Percentiles rank a stretch among this genome's conserved stretches.
phyloP scores from a whole-genome alignment of 129 eudicot species.

The Flaveria linearis region DNA sequence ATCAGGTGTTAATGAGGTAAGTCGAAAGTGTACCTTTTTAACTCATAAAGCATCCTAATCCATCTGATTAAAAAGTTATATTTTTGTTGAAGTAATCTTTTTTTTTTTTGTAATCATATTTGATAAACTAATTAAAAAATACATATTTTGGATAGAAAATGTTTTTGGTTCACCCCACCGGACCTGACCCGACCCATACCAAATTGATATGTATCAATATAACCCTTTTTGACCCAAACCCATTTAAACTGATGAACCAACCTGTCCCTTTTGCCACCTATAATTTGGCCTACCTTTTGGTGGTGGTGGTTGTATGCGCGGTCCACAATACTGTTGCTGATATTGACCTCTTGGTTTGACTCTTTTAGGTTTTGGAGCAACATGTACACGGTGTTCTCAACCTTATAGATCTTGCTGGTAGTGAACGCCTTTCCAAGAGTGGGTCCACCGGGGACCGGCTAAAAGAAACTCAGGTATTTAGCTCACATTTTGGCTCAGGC shows the following conservation, averaged over 20 bases:
- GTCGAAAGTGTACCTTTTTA: not conserved
- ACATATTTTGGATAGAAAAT: not conserved
- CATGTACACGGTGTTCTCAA: slow-evolving; percentile 94
- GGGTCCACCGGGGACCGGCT: slow-evolving; percentile 96
- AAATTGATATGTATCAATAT: not conserved
- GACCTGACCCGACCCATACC: not conserved
- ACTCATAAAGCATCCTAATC: not conserved
- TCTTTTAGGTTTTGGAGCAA: slow-evolving; percentile 78
- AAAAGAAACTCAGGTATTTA: slow-evolving; percentile 89
- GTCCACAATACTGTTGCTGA: not conserved
- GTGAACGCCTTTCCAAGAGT: slow-evolving; percentile 98
- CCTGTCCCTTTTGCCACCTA: not conserved
- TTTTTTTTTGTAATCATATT: not conserved
- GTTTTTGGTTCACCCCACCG: not conserved
- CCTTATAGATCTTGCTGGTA: slow-evolving; percentile 97
- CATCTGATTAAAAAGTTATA: not conserved
- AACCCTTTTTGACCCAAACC: not conserved
- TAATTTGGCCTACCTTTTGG: not conserved
- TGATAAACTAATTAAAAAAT: not conserved
- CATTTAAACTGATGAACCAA: not conserved
- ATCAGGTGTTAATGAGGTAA: slow-evolving; percentile 85
- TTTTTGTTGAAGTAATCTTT: not conserved
- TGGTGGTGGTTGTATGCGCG: not conserved
- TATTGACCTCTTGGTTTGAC: slow-evolving; percentile 1
- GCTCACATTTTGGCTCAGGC: not conserved